Evolutionary conservation across 345 rosid genomes (phyloP), one percentile per base, ranked within the genome.

Genomic region (Anastatica hierochuntica): DNA sequence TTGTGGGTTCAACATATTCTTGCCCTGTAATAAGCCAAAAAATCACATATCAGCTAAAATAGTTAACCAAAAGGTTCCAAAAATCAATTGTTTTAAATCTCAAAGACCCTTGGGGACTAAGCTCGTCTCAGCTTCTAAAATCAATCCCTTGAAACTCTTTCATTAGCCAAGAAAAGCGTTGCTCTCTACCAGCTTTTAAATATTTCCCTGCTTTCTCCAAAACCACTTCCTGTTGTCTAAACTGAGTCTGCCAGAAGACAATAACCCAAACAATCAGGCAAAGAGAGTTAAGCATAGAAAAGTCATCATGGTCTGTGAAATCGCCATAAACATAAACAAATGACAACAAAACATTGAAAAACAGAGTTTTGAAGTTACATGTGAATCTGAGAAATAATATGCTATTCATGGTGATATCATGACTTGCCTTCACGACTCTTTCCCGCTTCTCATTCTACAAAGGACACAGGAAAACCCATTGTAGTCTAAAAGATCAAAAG

Each of bases 341-440:
- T 12, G 13, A 48, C n/a, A n/a, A n/a, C n/a, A n/a, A 29, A 51
- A 51, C 39, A 33, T 57, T n/a, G n/a, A n/a, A n/a, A 19, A 23
- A 34, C 11, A 56, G n/a, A n/a, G 38, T 4, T 8, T 7, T 29
- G 39, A 24, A 27, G 16, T 5, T 71, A 90, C 97, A 95, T 90
- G 63, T 90, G 98, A 53, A 87, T 96, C 75, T 87, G 92, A 67
- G 81, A 92, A 65, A 92, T 90, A 52, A 92, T 90, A 70, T 92
- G 75, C 96, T 92, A 72, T 81, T 81, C 58, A 77, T 78, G 26
- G 96, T 88, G 56, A 92, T 70, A 71, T 92, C 98, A 36, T 97
- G 94, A 62, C 98, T 92, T 3, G 88, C 97, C 64, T 92, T 92
- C 10, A 92, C 90, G 17, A 92, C 78, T 70, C 90, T 88, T 67